Conservation (phyloP, 495 filamentous ascomycete species). For the Penicillium goetzii region DNA sequence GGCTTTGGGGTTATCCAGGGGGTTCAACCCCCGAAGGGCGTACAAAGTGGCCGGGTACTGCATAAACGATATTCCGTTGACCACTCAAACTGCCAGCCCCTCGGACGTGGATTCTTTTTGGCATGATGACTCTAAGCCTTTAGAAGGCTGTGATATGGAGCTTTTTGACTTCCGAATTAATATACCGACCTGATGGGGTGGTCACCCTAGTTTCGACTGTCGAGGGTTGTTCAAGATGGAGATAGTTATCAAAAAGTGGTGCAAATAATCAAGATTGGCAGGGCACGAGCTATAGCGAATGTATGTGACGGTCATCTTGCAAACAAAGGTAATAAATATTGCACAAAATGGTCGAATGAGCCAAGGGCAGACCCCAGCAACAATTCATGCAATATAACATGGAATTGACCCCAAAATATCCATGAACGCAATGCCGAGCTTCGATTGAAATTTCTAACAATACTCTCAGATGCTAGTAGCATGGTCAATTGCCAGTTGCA, state of each 20-base stretch:
- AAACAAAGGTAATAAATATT: neutral
- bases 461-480: neutral
- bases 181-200: too few relatives aligned
- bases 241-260: neutral
- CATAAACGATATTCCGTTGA: too few relatives aligned
- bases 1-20: neutral
- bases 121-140: too few relatives aligned
- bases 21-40: too few relatives aligned
- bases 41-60: too few relatives aligned
- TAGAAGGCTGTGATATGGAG: too few relatives aligned
- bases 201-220: too few relatives aligned
- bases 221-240: neutral
- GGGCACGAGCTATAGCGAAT: neutral
- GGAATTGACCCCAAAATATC: neutral
- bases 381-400: neutral
- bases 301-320: neutral
- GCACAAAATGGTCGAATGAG: neutral
- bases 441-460: neutral
- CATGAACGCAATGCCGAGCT: neutral
- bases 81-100: too few relatives aligned
- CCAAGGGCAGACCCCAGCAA: neutral
- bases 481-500: neutral
- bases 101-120: too few relatives aligned
- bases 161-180: too few relatives aligned
- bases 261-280: neutral